phyloP scores from a whole-genome alignment of 805 yeast genomes.

The Brettanomyces custersianus region DNA sequence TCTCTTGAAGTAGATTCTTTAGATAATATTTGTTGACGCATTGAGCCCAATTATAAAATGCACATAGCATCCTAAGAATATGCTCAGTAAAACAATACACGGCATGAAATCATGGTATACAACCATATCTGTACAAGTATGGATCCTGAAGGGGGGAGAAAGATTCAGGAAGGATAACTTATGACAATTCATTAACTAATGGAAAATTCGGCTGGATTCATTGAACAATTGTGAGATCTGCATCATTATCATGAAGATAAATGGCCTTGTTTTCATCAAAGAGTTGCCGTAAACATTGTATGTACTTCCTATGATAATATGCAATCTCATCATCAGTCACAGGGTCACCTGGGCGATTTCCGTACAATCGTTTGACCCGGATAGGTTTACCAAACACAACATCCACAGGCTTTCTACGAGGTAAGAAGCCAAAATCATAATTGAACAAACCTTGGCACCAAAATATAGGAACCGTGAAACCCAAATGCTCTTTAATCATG shows the following conservation, averaged over 20 bases:
- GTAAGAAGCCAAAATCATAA: constrained; percentile 84
- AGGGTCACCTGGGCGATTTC: constrained; percentile 17
- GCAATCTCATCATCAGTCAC: constrained; percentile 42
- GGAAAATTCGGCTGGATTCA: too few relatives aligned
- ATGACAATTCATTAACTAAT: too few relatives aligned
- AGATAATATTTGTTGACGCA: too few relatives aligned
- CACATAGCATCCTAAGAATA: too few relatives aligned
- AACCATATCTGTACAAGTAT: too few relatives aligned
- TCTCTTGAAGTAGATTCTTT: too few relatives aligned
- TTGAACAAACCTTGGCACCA: constrained; percentile 89
- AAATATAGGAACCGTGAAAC: constrained; percentile 86
- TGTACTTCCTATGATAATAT: constrained; percentile 64
- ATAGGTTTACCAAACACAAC: constrained; percentile 64
- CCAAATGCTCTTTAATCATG: constrained; percentile 61
- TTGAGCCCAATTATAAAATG: too few relatives aligned
- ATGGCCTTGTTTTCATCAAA: constrained; percentile 58
- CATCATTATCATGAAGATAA: constrained; percentile 35
- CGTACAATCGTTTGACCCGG: constrained; percentile 26
- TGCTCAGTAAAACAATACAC: too few relatives aligned
- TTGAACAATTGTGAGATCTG: too few relatives aligned
- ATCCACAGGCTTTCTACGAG: constrained; percentile 72
- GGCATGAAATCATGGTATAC: too few relatives aligned
- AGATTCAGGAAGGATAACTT: too few relatives aligned
- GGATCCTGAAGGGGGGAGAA: too few relatives aligned
- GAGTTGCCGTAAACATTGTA: constrained; percentile 50